These are phyloP conservation scores for Spathaspora sp. DNA, from an alignment of 805 yeast genomes.

Conservation along the genomic window DNA sequence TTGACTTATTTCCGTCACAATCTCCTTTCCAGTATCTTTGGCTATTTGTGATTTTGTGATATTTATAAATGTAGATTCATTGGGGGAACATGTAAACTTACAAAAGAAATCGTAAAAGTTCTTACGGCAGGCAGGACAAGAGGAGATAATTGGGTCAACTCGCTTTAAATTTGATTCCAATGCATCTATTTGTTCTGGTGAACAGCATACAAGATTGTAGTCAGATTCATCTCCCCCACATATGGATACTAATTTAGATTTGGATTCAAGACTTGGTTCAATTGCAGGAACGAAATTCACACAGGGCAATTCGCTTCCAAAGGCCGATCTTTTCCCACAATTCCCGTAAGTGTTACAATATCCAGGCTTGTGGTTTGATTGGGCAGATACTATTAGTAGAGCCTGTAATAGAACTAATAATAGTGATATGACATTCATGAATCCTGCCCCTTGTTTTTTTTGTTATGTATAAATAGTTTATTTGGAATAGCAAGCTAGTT, in stretches of 20 bases:
- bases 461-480: neutral
- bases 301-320: constrained; percentile 81
- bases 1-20: constrained; percentile 71
- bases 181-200: constrained; percentile 52
- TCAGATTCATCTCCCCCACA: constrained; percentile 71
- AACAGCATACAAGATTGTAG: constrained; percentile 62
- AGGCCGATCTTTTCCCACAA: constrained; percentile 78
- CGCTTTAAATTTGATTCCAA: constrained; percentile 49
- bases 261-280: constrained; percentile 42
- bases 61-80: constrained; percentile 72
- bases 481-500: neutral
- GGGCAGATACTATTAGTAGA: neutral
- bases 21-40: constrained; percentile 45
- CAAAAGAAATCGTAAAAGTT: constrained; percentile 85
- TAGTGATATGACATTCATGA: neutral
- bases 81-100: constrained; percentile 84
- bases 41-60: constrained; percentile 53
- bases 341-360: constrained; percentile 54
- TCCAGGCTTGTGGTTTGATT: constrained; percentile 33
- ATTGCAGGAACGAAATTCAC: constrained; percentile 53
- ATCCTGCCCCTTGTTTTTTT: neutral
- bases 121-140: constrained; percentile 85
- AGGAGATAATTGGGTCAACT: constrained; percentile 39
- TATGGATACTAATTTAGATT: constrained; percentile 45
- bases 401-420: neutral